Evolutionary conservation across 2,329 filamentous ascomycete species (phyloP), one percentile per base, ranked within the genome.

Genomic region (Monosporascus sp.): DNA sequence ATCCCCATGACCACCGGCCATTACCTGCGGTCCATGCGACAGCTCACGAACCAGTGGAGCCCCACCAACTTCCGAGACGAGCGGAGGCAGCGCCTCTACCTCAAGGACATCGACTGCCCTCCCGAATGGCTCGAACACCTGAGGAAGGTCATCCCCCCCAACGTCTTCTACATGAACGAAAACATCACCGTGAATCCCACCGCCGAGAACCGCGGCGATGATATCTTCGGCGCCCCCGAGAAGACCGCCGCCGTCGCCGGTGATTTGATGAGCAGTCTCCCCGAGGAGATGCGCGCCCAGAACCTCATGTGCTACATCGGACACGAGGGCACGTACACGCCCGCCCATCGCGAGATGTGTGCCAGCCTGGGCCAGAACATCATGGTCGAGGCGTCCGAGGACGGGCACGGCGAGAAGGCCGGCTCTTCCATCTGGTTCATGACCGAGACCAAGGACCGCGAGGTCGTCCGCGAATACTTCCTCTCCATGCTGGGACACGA

Each of bases 271-370:
- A 96, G 91, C 67, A 92, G 88, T 62, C 78, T 99, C 5, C 90
- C 91, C 1, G 74, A 80, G 44, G 83, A 87, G 42, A 97, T 97
- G 90, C 86, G 91, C 48, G 94, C 94, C 1, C 86, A 96, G 66
- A 99, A 99, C 58, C 78, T 99, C 61, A 97, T 97, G 94, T 97
- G 93, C 68, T 99, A 99, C 64, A 87, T 97, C 62, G 94, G 94
- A 0, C 93, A 97, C 63, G 94, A 99, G 73, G 94, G 94, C 6
- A 99, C 94, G 1, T 97, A 93, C 65, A 99, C 94, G 0, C 93
- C 94, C 9, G 86, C 92, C 1, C 94, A 99, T 72, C 84, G 90
- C 60, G 94, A 99, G 69, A 99, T 99, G 94, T 99, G 94, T 70
- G 94, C 90, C 14, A 96, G 89, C 37, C 74, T 97, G 14, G 93